These are phyloP conservation scores for Globisporangium carolinianum DNA, from an alignment of 352 stramenopile species.

Conservation along the genomic window DNA sequence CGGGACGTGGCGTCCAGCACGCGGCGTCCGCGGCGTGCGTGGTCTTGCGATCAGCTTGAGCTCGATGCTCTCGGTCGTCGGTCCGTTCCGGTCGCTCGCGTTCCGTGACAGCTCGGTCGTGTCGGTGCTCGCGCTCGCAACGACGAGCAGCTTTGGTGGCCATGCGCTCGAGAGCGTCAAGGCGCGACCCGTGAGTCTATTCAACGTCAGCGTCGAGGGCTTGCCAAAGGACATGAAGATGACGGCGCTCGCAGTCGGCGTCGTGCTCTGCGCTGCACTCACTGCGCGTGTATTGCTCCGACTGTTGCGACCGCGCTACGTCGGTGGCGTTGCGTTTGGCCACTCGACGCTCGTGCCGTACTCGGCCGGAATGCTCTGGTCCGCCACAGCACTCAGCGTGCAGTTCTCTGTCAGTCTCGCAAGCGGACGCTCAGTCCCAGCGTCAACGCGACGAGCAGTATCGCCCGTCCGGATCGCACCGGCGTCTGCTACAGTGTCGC, in stretches of 20 bases:
- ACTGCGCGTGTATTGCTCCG: not conserved
- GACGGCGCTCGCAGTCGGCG: slow-evolving; percentile 6
- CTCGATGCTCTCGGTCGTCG: slow-evolving; percentile 18
- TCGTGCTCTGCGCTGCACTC: not conserved
- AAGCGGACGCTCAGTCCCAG: slow-evolving; percentile 1
- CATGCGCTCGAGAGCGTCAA: slow-evolving; percentile 5
- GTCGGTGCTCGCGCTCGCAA: slow-evolving; percentile 15
- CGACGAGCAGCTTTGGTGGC: not conserved
- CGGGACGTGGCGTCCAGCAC: slow-evolving; percentile 7
- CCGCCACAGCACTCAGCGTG: not conserved
- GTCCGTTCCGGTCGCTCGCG: not conserved
- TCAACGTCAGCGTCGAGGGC: slow-evolving; percentile 14
- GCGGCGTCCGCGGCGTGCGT: slow-evolving; percentile 17
- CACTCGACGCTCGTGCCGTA: slow-evolving; percentile 1
- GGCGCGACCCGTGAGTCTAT: slow-evolving; percentile 7
- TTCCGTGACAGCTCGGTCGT: slow-evolving; percentile 7
- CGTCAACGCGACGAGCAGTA: slow-evolving; percentile 2
- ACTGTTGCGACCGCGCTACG: slow-evolving; percentile 2
- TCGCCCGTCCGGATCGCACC: not conserved
- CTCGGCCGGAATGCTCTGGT: slow-evolving; percentile 11
- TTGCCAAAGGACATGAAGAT: slow-evolving; percentile 16
- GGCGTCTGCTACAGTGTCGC: not conserved
- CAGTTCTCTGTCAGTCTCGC: not conserved
- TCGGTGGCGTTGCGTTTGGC: slow-evolving; percentile 23
- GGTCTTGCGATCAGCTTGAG: slow-evolving; percentile 15